phyloP scores from a whole-genome alignment of 371 early-diverging fungal species.

The Scutellospora calospora region DNA sequence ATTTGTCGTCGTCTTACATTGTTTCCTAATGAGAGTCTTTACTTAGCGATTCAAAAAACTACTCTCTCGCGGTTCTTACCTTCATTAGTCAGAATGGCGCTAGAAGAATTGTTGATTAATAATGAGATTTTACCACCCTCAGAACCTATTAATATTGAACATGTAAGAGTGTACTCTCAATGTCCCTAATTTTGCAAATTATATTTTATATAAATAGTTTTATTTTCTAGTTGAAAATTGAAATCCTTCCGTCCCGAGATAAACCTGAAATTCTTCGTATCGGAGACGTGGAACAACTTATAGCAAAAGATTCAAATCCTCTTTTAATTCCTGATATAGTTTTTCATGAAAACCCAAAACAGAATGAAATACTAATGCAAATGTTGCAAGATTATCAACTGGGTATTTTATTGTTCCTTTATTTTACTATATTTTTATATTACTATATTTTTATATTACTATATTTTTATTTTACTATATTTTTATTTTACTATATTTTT shows the following conservation, averaged over 20 bases:
- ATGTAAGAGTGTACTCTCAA: constrained; percentile 47
- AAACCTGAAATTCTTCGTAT: constrained; percentile 62
- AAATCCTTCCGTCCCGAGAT: constrained; percentile 63
- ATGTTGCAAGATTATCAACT: constrained; percentile 78
- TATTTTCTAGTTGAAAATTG: constrained; percentile 58
- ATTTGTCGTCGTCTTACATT: constrained; percentile 76
- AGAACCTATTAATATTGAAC: constrained; percentile 50
- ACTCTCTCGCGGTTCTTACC: constrained; percentile 83
- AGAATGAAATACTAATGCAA: constrained; percentile 73
- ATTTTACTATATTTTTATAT: neutral
- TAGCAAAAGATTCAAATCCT: constrained; percentile 67
- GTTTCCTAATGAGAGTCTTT: constrained; percentile 74
- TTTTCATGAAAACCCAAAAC: constrained; percentile 82
- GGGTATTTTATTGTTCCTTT: neutral
- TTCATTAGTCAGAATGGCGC: constrained; percentile 68
- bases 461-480: neutral
- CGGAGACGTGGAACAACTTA: constrained; percentile 63
- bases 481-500: neutral
- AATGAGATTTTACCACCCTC: constrained; percentile 67
- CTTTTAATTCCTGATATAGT: constrained; percentile 75
- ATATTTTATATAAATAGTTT: constrained; percentile 5
- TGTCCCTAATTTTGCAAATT: neutral
- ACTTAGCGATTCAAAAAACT: constrained; percentile 76
- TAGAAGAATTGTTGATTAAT: constrained; percentile 69
- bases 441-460: neutral